Percentiles rank a stretch among this genome's conserved stretches.
These are phyloP conservation scores for Venturia pyrina DNA, from an alignment of 2,329 filamentous ascomycete species.

Conservation along the genomic window DNA sequence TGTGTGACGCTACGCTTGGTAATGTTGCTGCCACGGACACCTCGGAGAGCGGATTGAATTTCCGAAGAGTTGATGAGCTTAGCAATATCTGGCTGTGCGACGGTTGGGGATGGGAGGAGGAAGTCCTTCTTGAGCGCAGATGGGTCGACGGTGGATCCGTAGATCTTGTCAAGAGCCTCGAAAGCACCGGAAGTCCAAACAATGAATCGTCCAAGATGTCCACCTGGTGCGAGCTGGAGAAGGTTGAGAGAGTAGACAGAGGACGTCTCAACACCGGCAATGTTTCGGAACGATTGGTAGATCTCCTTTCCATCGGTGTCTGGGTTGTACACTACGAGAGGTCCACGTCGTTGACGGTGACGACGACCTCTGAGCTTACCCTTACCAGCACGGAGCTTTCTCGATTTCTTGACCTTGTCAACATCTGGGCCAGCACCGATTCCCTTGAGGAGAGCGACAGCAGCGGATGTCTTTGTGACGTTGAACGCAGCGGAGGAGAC, in stretches of 20 bases:
- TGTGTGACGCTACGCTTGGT: conserved; percentile 87
- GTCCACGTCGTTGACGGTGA: conserved; percentile 94
- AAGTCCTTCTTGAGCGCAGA: conserved; percentile 98
- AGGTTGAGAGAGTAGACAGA: conserved; percentile 93
- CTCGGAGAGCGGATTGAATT: conserved; percentile 90
- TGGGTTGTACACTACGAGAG: conserved; percentile 95
- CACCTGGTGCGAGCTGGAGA: conserved; percentile 96
- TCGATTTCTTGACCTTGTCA: conserved; percentile 90
- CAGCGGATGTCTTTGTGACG: conserved; percentile 79
- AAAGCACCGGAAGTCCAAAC: conserved; percentile 98
- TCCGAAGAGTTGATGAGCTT: conserved; percentile 99
- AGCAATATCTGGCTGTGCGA: conserved; percentile 88
- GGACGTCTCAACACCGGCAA: conserved; percentile 93
- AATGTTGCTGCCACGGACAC: conserved; percentile 77
- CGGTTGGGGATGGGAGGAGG: conserved; percentile 84
- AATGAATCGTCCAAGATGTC: conserved; percentile 97
- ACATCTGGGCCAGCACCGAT: conserved; percentile 85
- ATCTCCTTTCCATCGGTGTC: conserved; percentile 93
- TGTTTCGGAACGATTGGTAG: conserved; percentile 93
- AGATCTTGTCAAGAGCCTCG: conserved; percentile 92
- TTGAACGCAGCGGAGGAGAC: conserved; percentile 85
- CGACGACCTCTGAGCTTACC: conserved; percentile 96
- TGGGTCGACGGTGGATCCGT: conserved; percentile 82
- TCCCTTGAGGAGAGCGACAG: conserved; percentile 77
- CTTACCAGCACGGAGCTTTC: conserved; percentile 97